Evolutionary conservation across 1,139 yeast species (phyloP), one percentile per base, ranked within the genome.

Genomic region (Candida sp.): DNA sequence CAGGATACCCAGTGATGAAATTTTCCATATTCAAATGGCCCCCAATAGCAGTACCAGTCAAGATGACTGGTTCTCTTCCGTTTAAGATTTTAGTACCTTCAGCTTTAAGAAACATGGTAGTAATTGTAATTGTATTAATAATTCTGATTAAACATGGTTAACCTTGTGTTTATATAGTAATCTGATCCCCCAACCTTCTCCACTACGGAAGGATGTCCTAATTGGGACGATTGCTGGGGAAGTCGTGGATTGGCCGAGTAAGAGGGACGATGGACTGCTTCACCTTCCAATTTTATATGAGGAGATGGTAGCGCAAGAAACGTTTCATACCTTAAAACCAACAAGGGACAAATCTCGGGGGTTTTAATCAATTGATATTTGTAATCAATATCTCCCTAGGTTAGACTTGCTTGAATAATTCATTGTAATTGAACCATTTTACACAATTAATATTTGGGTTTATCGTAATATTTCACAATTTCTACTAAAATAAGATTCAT

Each of bases 11-110:
- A 34, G 77, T 73, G 49, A 73, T 73, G 66, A 73, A 73, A 53
- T 73, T 73, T 52, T 73, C 78, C 78, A 73, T 73, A 52, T 73
- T 73, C 45, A 73, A 61, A 47, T 69, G 75, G 36, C 78, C 78
- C 27, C 78, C 78, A 35, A 62, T 63, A 41, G 75, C 77, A 34
- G 74, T 54, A 25, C 72, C 73, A 41, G 61, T 63, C 44, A 72
- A 64, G 15, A 72, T 66, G 5, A 70, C 59, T 6, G 64, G 58
- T 6, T 53, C 47, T 5, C 63, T 52, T 25, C 53, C 62, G 49
- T 70, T 73, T 38, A 70, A 73, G 43, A 72, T 72, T 46, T 72
- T 70, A 6, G 73, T 58, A 45, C 73, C 66, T 53, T 63, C 34
- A 32, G 11, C 34, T 32, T 46, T 32, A 12, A 32, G 34, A 32